phyloP scores from a whole-genome alignment of 2,329 filamentous ascomycete genomes.

The Thelonectria discophora region DNA sequence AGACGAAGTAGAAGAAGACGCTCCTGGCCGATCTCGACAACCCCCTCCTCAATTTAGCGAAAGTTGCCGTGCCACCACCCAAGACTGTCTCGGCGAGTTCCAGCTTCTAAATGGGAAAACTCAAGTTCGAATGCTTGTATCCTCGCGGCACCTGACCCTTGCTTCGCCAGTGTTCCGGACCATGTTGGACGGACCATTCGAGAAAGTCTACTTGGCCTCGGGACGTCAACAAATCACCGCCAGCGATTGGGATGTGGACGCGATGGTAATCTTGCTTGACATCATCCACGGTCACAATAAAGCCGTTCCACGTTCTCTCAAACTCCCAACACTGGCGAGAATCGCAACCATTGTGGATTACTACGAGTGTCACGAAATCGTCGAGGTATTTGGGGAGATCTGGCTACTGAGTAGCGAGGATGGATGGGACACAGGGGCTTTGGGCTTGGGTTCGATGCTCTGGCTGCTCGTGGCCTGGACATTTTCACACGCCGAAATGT shows the following conservation, averaged over 20 bases:
- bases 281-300: conserved; percentile 42
- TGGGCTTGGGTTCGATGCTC: conserved; percentile 17
- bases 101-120: background rate
- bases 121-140: conserved; percentile 5
- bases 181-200: conserved; percentile 22
- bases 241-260: conserved; percentile 41
- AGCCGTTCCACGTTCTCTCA: conserved; percentile 32
- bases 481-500: conserved; percentile 8
- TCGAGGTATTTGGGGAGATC: conserved; percentile 22
- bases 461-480: conserved; percentile 30
- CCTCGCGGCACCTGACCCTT: conserved; percentile 45
- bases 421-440: background rate
- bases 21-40: too few species aligned
- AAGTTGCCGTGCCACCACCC: background rate
- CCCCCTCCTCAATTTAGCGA: background rate
- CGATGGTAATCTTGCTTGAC: conserved; percentile 41
- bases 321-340: conserved; percentile 39
- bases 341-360: conserved; percentile 45
- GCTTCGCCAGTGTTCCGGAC: conserved; percentile 42
- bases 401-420: conserved; percentile 22
- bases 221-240: conserved; percentile 22
- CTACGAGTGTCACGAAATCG: conserved; percentile 42
- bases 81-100: background rate
- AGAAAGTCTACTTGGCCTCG: background rate
- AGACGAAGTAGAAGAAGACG: background rate